Evolutionary conservation across 1,284 basidiomycete species (phyloP).

Genomic region (Cystobasidium sp.): DNA sequence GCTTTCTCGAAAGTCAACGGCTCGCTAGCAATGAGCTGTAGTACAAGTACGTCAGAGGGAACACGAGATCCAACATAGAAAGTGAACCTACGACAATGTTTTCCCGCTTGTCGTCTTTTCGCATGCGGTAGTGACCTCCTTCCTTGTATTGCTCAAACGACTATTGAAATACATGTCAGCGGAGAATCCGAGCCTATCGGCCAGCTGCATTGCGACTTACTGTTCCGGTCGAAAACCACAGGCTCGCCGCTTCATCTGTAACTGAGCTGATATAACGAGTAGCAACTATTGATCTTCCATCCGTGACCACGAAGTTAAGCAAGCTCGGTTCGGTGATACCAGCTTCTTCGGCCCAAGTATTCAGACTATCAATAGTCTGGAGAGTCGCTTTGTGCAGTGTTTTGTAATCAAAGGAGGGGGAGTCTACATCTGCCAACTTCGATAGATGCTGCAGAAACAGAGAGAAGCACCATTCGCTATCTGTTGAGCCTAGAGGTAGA

Average conservation of each 20-base stretch:
- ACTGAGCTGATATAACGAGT: slow-evolving; percentile 92
- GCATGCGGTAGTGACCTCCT: slow-evolving; percentile 90
- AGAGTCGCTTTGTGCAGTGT: slow-evolving; percentile 78
- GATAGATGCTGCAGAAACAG: slow-evolving; percentile 66
- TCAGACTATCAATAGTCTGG: slow-evolving; percentile 78
- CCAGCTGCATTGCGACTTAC: too few relatives aligned
- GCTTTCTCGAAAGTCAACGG: slow-evolving; percentile 47
- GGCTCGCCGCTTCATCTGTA: slow-evolving; percentile 87
- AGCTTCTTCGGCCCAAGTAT: slow-evolving; percentile 70
- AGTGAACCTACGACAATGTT: slow-evolving; percentile 56
- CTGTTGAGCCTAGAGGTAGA: slow-evolving; percentile 87
- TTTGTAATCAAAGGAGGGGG: slow-evolving; percentile 68
- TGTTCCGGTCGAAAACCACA: slow-evolving; percentile 59
- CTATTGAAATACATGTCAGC: too few relatives aligned
- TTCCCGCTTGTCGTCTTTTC: slow-evolving; percentile 92
- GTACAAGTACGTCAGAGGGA: not conserved
- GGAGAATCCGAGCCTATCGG: too few relatives aligned
- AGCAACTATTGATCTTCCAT: slow-evolving; percentile 88
- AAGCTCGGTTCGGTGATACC: slow-evolving; percentile 70
- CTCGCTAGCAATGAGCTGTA: slow-evolving; percentile 42
- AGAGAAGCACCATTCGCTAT: slow-evolving; percentile 90
- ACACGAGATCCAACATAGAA: not conserved
- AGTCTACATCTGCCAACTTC: slow-evolving; percentile 72
- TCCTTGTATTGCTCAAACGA: slow-evolving; percentile 83
- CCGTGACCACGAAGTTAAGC: slow-evolving; percentile 95